Evolutionary conservation across 2,329 filamentous ascomycete genomes (phyloP), one percentile per base, ranked within the genome.

Genomic region (Ophidiomyces ophidiicola): DNA sequence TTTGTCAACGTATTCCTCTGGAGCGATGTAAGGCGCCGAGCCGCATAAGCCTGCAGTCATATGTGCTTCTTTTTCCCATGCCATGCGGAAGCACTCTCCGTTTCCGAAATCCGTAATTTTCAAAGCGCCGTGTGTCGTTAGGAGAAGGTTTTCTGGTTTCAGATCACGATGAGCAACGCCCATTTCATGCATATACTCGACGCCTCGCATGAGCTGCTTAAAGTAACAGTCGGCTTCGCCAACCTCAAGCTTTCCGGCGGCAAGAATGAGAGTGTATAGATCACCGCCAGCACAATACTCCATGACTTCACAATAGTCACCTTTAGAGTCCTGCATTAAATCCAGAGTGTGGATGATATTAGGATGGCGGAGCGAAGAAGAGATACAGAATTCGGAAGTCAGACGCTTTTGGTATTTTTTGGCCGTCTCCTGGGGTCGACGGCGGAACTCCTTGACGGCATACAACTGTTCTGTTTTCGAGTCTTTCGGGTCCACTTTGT

Each of bases 61-160:
- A 62, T 96, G 90, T 14, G 90, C 82, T 60, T 96, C 87, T 39
- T 86, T 90, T 62, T 98, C 90, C 90, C 90, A 98, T 2, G 90
- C 90, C 88, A 96, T 96, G 41, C 90, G 81, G 72, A 98, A 98
- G 62, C 90, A 98, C 62, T 98, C 90, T 53, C 90, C 90, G 53
- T 98, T 98, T 46, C 90, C 90, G 52, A 98, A 98, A 59, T 98
- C 90, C 19, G 90, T 96, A 48, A 98, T 98, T 57, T 98, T 98
- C 50, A 98, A 75, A 10, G 78, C 83, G 42, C 90, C 90, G 48
- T 87, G 84, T 0, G 83, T 90, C 3, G 90, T 98, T 41, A 98
- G 71, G 1, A 98, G 76, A 8, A 98, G 71, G 51, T 98, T 98
- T 61, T 98, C 90, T 0, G 90, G 90, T 62, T 98, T 98, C 32